Percentiles rank a stretch among this genome's conserved stretches.
These are phyloP conservation scores for Tricladium varicosporioides DNA, from an alignment of 2,329 filamentous ascomycete genomes.

Conservation along the genomic window DNA sequence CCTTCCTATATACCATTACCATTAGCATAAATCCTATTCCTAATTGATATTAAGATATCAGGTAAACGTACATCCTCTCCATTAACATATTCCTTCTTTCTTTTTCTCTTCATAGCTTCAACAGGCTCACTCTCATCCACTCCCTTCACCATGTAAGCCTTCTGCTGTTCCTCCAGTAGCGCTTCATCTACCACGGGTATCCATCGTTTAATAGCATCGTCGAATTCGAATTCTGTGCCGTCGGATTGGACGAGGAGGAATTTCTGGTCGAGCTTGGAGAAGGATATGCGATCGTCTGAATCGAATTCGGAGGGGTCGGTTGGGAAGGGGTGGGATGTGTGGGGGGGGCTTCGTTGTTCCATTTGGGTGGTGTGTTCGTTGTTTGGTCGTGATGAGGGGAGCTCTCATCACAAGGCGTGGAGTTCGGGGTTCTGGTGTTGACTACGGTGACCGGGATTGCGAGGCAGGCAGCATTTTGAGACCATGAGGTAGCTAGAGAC, in stretches of 20 bases:
- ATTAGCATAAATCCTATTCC: background rate
- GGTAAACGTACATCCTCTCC: slow-evolving; percentile 46
- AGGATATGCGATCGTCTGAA: slow-evolving; percentile 78
- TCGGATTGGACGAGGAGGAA: slow-evolving; percentile 83
- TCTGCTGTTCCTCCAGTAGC: slow-evolving; percentile 57
- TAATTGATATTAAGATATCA: background rate
- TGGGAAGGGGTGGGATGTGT: slow-evolving; percentile 25
- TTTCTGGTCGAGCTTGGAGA: slow-evolving; percentile 77
- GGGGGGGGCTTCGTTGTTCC: background rate
- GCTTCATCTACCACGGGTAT: slow-evolving; percentile 65
- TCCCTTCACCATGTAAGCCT: slow-evolving; percentile 58
- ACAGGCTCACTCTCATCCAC: slow-evolving; percentile 55
- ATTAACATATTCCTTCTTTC: slow-evolving; percentile 49
- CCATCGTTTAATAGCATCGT: slow-evolving; percentile 71
- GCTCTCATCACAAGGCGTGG: no score
- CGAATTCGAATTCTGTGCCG: slow-evolving; percentile 82
- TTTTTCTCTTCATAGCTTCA: slow-evolving; percentile 46
- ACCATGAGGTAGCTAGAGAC: no score
- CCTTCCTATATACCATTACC: slow-evolving; percentile 28
- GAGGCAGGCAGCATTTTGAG: no score
- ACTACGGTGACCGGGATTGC: no score
- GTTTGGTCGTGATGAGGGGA: background rate
- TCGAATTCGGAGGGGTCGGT: slow-evolving; percentile 53
- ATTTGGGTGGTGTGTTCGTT: background rate
- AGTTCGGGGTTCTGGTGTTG: no score